A percentile compares a stretch with the other conserved stretches of the same genome.
phyloP scores from a whole-genome alignment of 257 asterid genomes.

The Solanum gracilifrons region DNA sequence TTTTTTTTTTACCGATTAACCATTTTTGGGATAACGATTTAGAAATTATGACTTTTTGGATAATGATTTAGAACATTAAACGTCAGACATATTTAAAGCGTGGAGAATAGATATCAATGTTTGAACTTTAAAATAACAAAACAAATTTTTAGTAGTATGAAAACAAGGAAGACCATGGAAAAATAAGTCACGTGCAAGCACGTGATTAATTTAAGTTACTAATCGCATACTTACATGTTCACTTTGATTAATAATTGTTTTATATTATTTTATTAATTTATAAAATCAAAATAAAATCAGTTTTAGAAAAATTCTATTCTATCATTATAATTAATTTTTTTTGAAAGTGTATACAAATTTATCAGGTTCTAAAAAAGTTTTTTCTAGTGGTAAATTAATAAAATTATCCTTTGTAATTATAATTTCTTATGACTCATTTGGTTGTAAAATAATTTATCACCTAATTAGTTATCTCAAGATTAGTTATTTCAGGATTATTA shows the following conservation, averaged over 20 bases:
- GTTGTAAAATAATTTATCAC: background rate
- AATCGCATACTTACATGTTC: background rate
- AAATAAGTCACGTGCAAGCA: conserved; percentile 17
- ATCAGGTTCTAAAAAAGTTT: background rate
- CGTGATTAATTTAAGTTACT: conserved; percentile 8
- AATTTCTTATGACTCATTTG: background rate
- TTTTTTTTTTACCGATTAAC: background rate
- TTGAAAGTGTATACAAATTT: background rate
- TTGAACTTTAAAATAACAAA: background rate
- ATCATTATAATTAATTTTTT: background rate
- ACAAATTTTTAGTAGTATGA: background rate
- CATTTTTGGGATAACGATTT: background rate
- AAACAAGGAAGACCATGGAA: background rate
- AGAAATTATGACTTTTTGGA: background rate
- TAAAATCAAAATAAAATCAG: background rate
- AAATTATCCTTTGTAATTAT: no score
- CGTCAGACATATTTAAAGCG: background rate
- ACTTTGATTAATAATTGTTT: background rate
- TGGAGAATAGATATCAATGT: background rate
- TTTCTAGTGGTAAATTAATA: no score
- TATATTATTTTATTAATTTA: no score
- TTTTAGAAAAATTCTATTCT: background rate
- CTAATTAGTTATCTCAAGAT: no score
- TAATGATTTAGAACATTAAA: background rate
- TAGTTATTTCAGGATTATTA: no score